Base-by-base conservation (phyloP, 1,284 basidiomycete species). In the Trametes pubescens region DNA sequence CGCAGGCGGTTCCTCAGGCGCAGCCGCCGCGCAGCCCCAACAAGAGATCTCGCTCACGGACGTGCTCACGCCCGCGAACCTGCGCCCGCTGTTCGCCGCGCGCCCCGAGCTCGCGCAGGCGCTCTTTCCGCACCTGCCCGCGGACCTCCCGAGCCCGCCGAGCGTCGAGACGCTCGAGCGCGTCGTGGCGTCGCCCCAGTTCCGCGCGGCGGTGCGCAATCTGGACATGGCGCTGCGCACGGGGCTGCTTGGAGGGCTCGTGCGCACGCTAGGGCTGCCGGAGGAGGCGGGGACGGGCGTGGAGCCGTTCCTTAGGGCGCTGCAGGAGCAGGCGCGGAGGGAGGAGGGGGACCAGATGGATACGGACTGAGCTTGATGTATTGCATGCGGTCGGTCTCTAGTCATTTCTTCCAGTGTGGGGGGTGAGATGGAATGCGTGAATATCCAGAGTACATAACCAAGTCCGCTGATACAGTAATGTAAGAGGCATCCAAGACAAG, bases 141-240 rank as follows among this genome's bases (percentile, higher is more conserved):
- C 89, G 11, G 91, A 92, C 77, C 80, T 92, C 8, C 89, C 89
- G 1, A 75, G 81, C 24, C 84, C 84, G 14, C 88, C 89, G 9
- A 88, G 87, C 2, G 79, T 84, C 2, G 90, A 92, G 62, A 84
- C 79, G 11, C 77, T 94, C 3, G 82, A 82, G 55, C 80, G 79
- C 24, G 83, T 87, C 67, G 82, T 86, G 57, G 77, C 80, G 49
- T 86, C 84, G 9, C 83, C 85, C 0, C 88, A 86, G 61, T 89
- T 90, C 74, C 84, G 86, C 47, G 73, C 79, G 1, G 83, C 84
- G 22, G 90, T 94, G 16, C 77, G 84, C 2, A 90, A 83, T 71
- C 84, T 94, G 48, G 92, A 94, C 73, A 87, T 89, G 72, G 92
- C 91, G 14, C 79, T 94, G 51, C 82, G 87, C 52, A 94, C 92